Conservation (phyloP, 106 monocot species). For the Dactylorhiza incarnata region DNA sequence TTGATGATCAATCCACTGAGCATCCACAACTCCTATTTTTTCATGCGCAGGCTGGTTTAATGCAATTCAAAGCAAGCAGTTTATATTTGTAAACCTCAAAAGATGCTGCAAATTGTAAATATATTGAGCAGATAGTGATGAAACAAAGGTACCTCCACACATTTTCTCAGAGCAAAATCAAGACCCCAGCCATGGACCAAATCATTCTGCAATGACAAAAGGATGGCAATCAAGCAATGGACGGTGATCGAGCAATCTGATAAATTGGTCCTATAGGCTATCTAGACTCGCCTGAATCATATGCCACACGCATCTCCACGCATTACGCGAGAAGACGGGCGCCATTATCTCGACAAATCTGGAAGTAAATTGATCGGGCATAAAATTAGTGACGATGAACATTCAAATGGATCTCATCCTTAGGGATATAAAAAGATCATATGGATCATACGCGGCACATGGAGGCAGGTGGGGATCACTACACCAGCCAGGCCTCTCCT, state of each 20-base stretch:
- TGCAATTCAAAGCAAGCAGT: not conserved
- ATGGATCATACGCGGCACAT: slow-evolving; percentile 39
- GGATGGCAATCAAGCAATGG: not conserved
- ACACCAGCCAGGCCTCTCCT: slow-evolving; percentile 53
- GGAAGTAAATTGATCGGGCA: slow-evolving; percentile 3
- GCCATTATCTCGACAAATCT: slow-evolving; percentile 53
- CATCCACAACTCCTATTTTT: slow-evolving; percentile 65
- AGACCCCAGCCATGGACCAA: slow-evolving; percentile 56
- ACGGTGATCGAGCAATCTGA: not conserved
- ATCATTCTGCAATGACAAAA: slow-evolving; percentile 29
- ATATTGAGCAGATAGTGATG: not conserved
- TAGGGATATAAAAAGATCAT: not conserved
- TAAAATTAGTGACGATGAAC: not conserved
- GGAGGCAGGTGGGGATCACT: slow-evolving; percentile 41
- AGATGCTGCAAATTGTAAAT: not conserved
- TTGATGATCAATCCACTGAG: slow-evolving; percentile 65
- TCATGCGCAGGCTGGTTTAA: slow-evolving; percentile 52
- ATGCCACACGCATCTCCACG: slow-evolving; percentile 62
- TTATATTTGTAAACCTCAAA: not conserved
- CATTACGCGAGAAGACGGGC: slow-evolving; percentile 42
- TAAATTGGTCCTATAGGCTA: not conserved
- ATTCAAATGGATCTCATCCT: not conserved
- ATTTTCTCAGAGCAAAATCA: slow-evolving; percentile 43
- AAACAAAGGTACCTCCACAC: slow-evolving; percentile 35
- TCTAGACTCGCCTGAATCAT: slow-evolving; percentile 32